Percentiles rank a stretch among this genome's conserved stretches.
Evolutionary conservation across 2,329 filamentous ascomycete genomes (phyloP).

Genomic region (Monosporascus sp.): DNA sequence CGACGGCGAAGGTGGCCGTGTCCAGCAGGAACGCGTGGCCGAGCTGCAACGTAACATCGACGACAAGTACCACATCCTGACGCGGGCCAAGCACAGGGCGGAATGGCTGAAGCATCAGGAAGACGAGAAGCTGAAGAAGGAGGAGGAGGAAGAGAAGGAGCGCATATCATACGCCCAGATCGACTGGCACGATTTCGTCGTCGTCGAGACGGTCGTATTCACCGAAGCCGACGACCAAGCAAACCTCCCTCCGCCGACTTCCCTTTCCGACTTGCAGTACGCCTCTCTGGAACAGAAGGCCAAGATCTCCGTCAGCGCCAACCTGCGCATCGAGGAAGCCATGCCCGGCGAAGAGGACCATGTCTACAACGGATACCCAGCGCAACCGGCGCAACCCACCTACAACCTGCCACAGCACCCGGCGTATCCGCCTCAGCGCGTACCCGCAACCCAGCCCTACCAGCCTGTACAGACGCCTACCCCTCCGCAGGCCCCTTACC

Average conservation of each 20-base stretch:
- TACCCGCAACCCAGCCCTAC: constrained; percentile 25
- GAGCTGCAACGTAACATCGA: constrained; percentile 70
- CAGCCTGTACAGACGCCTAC: constrained; percentile 34
- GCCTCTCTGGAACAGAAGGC: constrained; percentile 94
- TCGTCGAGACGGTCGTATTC: constrained; percentile 92
- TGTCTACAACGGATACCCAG: constrained; percentile 46
- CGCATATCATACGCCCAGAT: constrained; percentile 73
- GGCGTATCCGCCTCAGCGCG: constrained; percentile 32
- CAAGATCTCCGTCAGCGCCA: constrained; percentile 75
- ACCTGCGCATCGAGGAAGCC: constrained; percentile 87
- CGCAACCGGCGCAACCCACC: constrained; percentile 27
- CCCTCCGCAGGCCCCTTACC: constrained; percentile 26
- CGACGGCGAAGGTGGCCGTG: constrained; percentile 60
- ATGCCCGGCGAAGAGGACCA: constrained; percentile 76
- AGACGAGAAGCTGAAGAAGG: constrained; percentile 79
- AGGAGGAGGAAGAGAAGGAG: constrained; percentile 81
- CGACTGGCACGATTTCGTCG: constrained; percentile 96
- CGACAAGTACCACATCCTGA: constrained; percentile 75
- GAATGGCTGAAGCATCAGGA: constrained; percentile 85
- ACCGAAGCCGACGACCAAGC: constrained; percentile 81
- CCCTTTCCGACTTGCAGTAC: constrained; percentile 85
- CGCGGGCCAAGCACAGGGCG: constrained; percentile 76
- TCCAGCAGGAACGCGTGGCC: constrained; percentile 65
- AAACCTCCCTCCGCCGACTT: constrained; percentile 83
- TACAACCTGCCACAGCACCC: constrained; percentile 40